phyloP scores from a whole-genome alignment of 352 stramenopile species.

The Elongisporangium undulatum region DNA sequence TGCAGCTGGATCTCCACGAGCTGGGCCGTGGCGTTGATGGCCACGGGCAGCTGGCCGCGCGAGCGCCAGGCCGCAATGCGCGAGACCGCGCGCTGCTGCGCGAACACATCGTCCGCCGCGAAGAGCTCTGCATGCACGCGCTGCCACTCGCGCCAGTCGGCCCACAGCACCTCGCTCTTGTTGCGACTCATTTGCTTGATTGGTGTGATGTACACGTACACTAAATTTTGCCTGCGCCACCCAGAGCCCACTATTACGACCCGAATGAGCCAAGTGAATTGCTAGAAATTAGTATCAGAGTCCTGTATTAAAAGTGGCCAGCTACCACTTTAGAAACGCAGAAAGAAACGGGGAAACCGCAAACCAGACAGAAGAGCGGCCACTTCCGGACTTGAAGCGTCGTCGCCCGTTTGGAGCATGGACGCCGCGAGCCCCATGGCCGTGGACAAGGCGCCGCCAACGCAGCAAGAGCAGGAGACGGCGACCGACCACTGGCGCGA shows the following conservation, averaged over 20 bases:
- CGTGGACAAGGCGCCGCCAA: neutral
- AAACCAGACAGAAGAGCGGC: neutral
- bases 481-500: neutral
- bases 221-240: too few species aligned
- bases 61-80: slow-evolving; percentile 65
- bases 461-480: neutral
- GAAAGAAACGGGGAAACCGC: neutral
- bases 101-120: slow-evolving; percentile 30
- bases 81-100: slow-evolving; percentile 48
- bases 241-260: too few species aligned
- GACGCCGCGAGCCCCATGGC: neutral
- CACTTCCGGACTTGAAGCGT: neutral
- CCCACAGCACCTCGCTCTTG: slow-evolving; percentile 47
- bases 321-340: neutral
- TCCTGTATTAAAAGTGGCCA: neutral
- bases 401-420: neutral
- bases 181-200: slow-evolving; percentile 40
- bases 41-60: slow-evolving; percentile 66
- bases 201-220: too few species aligned
- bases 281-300: neutral
- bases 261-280: neutral
- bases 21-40: slow-evolving; percentile 73
- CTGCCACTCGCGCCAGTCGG: slow-evolving; percentile 77
- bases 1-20: slow-evolving; percentile 74
- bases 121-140: slow-evolving; percentile 58